These are phyloP conservation scores for Cymbopogon flexuosus DNA, from an alignment of 202 grass and related monocot species.

Conservation along the genomic window DNA sequence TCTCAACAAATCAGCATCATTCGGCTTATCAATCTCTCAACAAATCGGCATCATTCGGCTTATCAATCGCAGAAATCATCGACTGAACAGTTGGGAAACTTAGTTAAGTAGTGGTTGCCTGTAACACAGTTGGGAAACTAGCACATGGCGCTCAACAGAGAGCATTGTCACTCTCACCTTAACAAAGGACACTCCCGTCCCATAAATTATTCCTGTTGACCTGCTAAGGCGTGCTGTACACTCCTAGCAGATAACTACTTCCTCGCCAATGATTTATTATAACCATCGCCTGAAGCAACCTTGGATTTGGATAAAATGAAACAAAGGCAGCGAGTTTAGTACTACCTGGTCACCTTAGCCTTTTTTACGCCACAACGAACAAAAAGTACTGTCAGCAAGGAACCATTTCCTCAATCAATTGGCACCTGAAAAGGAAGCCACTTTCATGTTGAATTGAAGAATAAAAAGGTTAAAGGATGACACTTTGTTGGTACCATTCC, in stretches of 20 bases:
- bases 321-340: background rate
- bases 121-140: background rate
- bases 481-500: too few relatives aligned
- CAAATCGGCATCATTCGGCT: too few relatives aligned
- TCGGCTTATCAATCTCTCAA: too few relatives aligned
- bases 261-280: background rate
- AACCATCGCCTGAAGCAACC: background rate
- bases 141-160: constrained; percentile 36
- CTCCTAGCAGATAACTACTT: background rate
- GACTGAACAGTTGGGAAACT: too few relatives aligned
- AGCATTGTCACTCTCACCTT: constrained; percentile 12
- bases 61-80: too few relatives aligned
- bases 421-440: background rate
- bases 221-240: background rate
- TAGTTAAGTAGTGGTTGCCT: background rate
- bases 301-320: background rate
- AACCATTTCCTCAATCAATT: constrained; percentile 22
- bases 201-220: constrained; percentile 26
- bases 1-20: too few relatives aligned
- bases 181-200: constrained; percentile 1
- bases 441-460: background rate
- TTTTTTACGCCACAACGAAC: background rate
- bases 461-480: background rate
- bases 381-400: background rate
- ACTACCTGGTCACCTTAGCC: background rate